Base-by-base conservation (phyloP, 140 eudicot genomes). In the Bidens hawaiensis region DNA sequence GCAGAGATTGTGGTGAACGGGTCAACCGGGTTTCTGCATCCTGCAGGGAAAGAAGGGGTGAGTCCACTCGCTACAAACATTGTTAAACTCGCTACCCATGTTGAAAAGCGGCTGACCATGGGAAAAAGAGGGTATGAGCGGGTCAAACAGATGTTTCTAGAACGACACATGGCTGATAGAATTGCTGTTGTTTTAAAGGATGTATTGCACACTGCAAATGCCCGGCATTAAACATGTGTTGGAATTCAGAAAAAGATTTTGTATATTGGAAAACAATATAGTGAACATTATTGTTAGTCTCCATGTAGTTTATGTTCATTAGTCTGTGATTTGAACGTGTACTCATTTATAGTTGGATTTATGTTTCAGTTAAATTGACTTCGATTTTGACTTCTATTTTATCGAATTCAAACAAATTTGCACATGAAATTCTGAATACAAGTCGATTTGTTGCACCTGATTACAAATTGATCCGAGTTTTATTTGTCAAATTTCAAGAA, bases 41-140 rank as follows among this genome's bases (percentile, higher is more conserved):
- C 78, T 4, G 94, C 88, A 6, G 97, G 97, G 31, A 87, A 87
- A 80, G 94, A 87, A 60, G 97, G 97, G 27, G 79, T 87, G 13
- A 60, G 75, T 24, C 94, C 90, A 14, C 96, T 90, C 4, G 96
- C 96, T 0, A 61, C 40, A 55, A 90, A 87, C 64, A 87, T 90
- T 0, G 83, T 90, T 53, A 79, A 76, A 68, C 82, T 90, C 27
- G 86, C 96, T 5, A 76, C 90, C 7, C 85, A 84, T 49, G 88
- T 73, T 1, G 94, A 84, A 63, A 82, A 58, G 76, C 76, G 98
- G 75, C 74, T 70, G 7, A 80, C 81, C 13, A 87, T 90, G 98
- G 98, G 98, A 21, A 75, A 69, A 56, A 78, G 83, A 53, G 98
- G 98, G 3, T 90, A 82, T 55, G 80, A 69, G 61, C 78, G 96